A percentile compares a stretch with the other conserved stretches of the same genome.
These are phyloP conservation scores for Lichtheimia hyalospora DNA, from an alignment of 371 early-diverging fungal species.

Conservation along the genomic window DNA sequence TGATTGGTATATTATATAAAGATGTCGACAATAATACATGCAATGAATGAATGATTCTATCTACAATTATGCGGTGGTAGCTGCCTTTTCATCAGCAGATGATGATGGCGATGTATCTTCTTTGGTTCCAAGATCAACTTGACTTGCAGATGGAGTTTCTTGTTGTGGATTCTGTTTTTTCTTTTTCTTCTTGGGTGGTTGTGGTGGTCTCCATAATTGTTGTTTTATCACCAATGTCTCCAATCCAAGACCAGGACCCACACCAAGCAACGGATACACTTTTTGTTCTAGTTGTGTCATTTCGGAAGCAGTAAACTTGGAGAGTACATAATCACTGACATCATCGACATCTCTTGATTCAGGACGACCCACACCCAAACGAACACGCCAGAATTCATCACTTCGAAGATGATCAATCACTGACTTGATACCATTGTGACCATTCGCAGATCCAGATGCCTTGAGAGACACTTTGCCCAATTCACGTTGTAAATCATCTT, in stretches of 20 bases:
- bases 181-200: conserved; percentile 14
- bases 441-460: conserved; percentile 57
- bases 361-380: conserved; percentile 73
- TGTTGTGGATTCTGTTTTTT: neutral
- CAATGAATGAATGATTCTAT: too few relatives aligned
- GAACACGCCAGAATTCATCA: conserved; percentile 56
- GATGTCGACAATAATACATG: too few relatives aligned
- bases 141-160: neutral
- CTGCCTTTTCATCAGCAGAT: neutral
- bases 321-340: conserved; percentile 63
- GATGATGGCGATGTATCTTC: too few relatives aligned
- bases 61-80: neutral
- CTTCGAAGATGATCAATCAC: conserved; percentile 54
- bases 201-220: conserved; percentile 15
- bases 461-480: conserved; percentile 68
- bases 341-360: conserved; percentile 39
- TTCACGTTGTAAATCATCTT: conserved; percentile 77
- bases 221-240: conserved; percentile 18
- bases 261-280: conserved; percentile 30
- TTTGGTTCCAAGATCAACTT: neutral
- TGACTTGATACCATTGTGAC: conserved; percentile 81
- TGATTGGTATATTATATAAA: too few relatives aligned
- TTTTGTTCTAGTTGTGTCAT: conserved; percentile 33
- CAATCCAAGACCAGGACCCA: conserved; percentile 17
- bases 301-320: conserved; percentile 50